Base-by-base conservation (phyloP, 768 basidiomycete species). In the Coprinopsis marcescibilis region DNA sequence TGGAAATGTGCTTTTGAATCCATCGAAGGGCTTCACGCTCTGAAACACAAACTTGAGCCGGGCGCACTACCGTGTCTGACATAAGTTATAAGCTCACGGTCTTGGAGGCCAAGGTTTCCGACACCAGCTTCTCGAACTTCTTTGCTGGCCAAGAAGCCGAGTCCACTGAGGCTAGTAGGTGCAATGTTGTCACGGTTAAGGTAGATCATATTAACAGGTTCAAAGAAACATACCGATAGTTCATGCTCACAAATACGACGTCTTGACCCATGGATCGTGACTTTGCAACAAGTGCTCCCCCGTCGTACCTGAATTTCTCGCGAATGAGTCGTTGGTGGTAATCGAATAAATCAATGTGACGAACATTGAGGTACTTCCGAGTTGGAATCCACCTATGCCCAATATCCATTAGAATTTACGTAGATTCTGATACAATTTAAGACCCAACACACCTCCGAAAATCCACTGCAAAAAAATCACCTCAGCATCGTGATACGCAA, bases 41-140 rank as follows among this genome's bases (percentile, higher is more conserved):
- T 83, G 59, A 10, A 26, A 15, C 19, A 10, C 23, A 13, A 21
- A n/a, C n/a, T n/a, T n/a, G n/a, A n/a, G n/a, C n/a, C 23, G 17
- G 23, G 14, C 4, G 21, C 7, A 36, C 4, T 13, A 24, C 14
- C 26, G n/a, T 26, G n/a, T 36, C 45, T 27, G 36, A 14, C 34
- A 13, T 13, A 30, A 14, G n/a, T 17, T 26, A 25, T 12, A 8
- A 8, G 65, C 76, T 59, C 54, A 78, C 78, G 78, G 63, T 85
- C 83, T 47, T 74, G 75, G 19, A 87, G 63, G n/a, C 84, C 84
- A 17, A 83, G 65, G 56, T 85, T 86, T 1, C 75, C 78, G 6
- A 77, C 65, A 1, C 72, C 73, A 2, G 72, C 78, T 3, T 61
- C 66, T 39, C 70, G 72, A 1, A 79, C 70, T 62, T 81, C 77